These are phyloP conservation scores for Tulasnella sp. DNA, from an alignment of 768 basidiomycete species.

Conservation along the genomic window DNA sequence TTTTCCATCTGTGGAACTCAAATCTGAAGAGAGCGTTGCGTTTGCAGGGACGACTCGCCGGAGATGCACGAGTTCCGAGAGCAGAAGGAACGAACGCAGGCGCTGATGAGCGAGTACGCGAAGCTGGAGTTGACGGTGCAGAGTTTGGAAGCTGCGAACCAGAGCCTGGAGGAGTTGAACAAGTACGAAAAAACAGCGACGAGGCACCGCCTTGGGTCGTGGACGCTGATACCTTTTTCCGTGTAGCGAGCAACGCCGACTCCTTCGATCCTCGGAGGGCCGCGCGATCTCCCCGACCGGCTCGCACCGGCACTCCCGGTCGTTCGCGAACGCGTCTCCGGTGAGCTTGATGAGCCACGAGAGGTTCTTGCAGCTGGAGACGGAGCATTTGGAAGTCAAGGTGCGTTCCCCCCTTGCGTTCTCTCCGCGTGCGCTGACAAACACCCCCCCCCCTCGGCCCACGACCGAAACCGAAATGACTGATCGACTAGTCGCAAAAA, in stretches of 20 bases:
- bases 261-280: not conserved
- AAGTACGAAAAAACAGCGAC: constrained; percentile 35
- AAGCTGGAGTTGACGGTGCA: constrained; percentile 57
- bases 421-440: not conserved
- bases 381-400: constrained; percentile 6
- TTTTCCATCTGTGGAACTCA: not conserved
- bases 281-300: constrained; percentile 3
- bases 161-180: constrained; percentile 43
- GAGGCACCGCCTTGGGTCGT: too few relatives aligned
- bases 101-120: constrained; percentile 45
- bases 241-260: not conserved
- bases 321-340: not conserved
- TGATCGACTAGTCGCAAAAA: constrained; percentile 51
- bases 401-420: not conserved
- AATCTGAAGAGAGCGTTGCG: too few relatives aligned
- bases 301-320: not conserved
- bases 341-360: not conserved
- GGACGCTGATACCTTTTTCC: not conserved
- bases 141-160: constrained; percentile 42
- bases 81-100: constrained; percentile 44
- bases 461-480: too few relatives aligned
- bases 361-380: constrained; percentile 4
- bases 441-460: not conserved
- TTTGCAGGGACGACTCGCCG: constrained; percentile 41
- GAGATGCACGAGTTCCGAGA: constrained; percentile 42